Evolutionary conservation across 2,329 filamentous ascomycete genomes (phyloP), one percentile per base, ranked within the genome.

Genomic region (Monosporascus ibericus): DNA sequence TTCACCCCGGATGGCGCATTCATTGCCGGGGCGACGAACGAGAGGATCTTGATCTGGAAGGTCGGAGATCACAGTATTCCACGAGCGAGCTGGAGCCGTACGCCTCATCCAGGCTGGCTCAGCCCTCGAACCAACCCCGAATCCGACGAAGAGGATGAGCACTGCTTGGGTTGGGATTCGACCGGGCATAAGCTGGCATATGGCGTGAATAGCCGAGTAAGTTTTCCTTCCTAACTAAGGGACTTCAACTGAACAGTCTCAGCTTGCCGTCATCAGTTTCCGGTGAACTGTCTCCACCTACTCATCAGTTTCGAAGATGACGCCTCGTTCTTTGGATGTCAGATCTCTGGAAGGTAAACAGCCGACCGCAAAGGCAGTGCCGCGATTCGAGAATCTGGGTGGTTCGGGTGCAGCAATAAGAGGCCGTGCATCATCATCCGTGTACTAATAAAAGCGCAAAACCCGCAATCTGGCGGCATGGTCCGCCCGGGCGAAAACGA

Each of bases 1-100:
- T 85, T 86, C 55, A 84, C 81, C 0, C 82, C 83, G 0, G 81
- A 85, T 54, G 83, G 83, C 2, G 76, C 76, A 20, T 84, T 84
- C 58, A 77, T 86, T 49, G 83, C 83, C 0, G 82, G 80, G 5
- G 82, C 81, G 5, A 85, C 82, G 0, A 75, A 75, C 20, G 76
- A 78, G 36, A 75, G 74, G 52, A 79, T 86, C 15, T 68, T 85
- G 39, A 84, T 86, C 46, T 86, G 83, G 81, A 85, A 84, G 62
- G 77, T 85, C 14, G 81, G 79, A 54, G 82, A 82, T 49, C 72
- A 78, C 46, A 70, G 73, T 25, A 73, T 83, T 46, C 83, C 83
- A 5, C 74, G 80, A 46, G 83, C 83, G 17, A 80, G 74, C 61
- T 86, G 83, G 82, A 79, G 72, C 54, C 70, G 79, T 55, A 70